Evolutionary conservation across 768 basidiomycete species (phyloP).

Genomic region (Trametes cinnabarina): DNA sequence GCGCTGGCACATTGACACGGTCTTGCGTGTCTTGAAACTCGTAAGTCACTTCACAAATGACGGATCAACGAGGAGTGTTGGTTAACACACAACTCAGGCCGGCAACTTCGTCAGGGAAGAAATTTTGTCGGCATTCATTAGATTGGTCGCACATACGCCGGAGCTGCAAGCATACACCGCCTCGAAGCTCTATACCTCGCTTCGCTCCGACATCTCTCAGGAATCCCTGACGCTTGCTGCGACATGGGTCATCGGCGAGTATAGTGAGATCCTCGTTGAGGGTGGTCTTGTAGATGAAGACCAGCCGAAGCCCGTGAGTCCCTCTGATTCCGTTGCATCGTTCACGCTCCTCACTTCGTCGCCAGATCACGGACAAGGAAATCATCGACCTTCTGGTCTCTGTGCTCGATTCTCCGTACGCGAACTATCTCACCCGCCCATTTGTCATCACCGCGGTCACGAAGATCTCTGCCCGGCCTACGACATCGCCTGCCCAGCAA

Average conservation of each 20-base stretch:
- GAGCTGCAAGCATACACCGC: conserved; percentile 95
- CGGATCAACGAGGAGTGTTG: not conserved
- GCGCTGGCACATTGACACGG: conserved; percentile 99
- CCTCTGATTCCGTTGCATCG: not conserved
- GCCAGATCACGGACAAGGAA: conserved; percentile 75
- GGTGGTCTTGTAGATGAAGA: conserved; percentile 81
- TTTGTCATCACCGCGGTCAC: conserved; percentile 88
- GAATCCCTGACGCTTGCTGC: conserved; percentile 92
- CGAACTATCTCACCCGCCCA: conserved; percentile 87
- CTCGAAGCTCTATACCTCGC: conserved; percentile 84
- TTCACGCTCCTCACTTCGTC: not conserved
- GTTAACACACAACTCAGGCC: conserved; percentile 50
- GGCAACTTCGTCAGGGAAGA: conserved; percentile 98
- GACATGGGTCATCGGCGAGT: conserved; percentile 96
- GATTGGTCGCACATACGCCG: conserved; percentile 93
- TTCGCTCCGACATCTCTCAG: conserved; percentile 91
- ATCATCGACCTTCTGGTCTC: conserved; percentile 83
- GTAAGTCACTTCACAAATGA: conserved; percentile 45
- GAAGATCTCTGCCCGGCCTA: conserved; percentile 83
- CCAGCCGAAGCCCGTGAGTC: conserved; percentile 59
- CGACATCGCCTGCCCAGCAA: conserved; percentile 64
- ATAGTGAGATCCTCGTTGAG: conserved; percentile 85
- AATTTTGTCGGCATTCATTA: conserved; percentile 90
- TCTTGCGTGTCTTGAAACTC: conserved; percentile 86
- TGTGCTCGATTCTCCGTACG: conserved; percentile 90